phyloP scores from a whole-genome alignment of 495 filamentous ascomycete species.

The Elaphomyces granulatus region DNA sequence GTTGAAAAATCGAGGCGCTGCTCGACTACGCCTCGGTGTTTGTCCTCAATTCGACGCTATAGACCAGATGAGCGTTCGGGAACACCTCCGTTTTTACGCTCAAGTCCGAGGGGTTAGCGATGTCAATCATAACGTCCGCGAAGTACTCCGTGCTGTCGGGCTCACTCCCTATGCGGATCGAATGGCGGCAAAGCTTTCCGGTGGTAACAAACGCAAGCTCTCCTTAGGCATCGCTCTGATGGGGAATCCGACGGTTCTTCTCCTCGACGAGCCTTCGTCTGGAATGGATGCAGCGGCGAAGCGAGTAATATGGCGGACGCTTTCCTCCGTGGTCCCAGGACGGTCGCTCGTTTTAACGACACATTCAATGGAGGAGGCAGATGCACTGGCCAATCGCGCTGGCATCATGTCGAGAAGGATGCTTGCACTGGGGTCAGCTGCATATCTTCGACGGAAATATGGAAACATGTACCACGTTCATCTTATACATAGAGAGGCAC shows the following conservation, averaged over 20 bases:
- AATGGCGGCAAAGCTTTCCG: constrained; percentile 34
- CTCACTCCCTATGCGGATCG: constrained; percentile 22
- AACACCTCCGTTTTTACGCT: constrained; percentile 45
- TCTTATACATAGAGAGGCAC: constrained; percentile 58
- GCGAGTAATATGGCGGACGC: constrained; percentile 34
- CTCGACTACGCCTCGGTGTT: constrained; percentile 60
- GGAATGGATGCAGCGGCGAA: constrained; percentile 39
- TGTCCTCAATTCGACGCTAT: constrained; percentile 41
- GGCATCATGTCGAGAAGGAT: constrained; percentile 32
- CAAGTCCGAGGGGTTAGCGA: constrained; percentile 37
- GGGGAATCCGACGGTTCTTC: constrained; percentile 33
- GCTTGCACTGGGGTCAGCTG: constrained; percentile 27
- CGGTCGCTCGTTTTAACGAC: constrained; percentile 31
- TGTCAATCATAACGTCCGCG: constrained; percentile 34
- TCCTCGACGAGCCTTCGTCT: constrained; percentile 35
- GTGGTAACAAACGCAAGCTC: constrained; percentile 43
- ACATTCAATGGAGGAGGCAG: constrained; percentile 34
- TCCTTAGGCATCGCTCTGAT: constrained; percentile 35
- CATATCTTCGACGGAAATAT: constrained; percentile 23
- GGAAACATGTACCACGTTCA: constrained; percentile 30
- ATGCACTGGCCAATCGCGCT: constrained; percentile 27
- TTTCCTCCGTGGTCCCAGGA: constrained; percentile 22
- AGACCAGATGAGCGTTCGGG: constrained; percentile 41
- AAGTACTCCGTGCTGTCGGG: constrained; percentile 31
- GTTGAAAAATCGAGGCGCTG: constrained; percentile 44